Evolutionary conservation across 2,329 filamentous ascomycete species (phyloP), one percentile per base, ranked within the genome.

Genomic region (Lasiodiplodia gonubiensis): DNA sequence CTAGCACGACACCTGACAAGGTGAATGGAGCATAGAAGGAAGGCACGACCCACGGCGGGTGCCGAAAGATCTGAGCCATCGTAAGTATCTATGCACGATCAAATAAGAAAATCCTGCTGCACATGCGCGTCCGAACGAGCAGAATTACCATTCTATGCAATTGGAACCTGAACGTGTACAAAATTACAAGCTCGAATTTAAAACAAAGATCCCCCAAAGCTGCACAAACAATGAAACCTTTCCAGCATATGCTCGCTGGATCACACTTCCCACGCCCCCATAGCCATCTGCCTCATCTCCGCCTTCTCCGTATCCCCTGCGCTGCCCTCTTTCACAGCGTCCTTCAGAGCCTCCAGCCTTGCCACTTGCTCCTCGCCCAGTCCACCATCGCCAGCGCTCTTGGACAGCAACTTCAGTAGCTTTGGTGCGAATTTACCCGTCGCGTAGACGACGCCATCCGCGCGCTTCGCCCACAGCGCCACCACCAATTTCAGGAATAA

Each of bases 371-470:
- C 75, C 6, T 64, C 64, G 2, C 39, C 57, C 23, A 71, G 4
- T 2, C 61, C 21, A 76, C 35, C 7, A 48, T 18, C 23, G 0
- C 30, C 30, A 33, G 8, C 64, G 3, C 69, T 55, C 66, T 77
- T 79, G 7, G 42, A 18, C 35, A 80, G 66, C 63, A 74, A 68
- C 68, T 77, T 80, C 54, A 81, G 67, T 61, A 81, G 57, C 69
- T 77, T 80, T 1, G 79, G 79, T 49, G 78, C 77, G 68, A 78
- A 80, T 69, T 79, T 79, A 8, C 78, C 79, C 46, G 78, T 80
- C 11, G 78, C 78, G 66, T 80, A 80, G 21, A 81, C 70, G 0
- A 81, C 69, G 18, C 78, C 79, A 23, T 70, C 68, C 10, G 73
- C 60, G 18, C 74, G 67, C 53, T 69, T 73, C 6, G 78, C 76